Percentiles rank a stretch among this genome's conserved stretches.
Conservation (phyloP, 305 asterid genomes). For the Andrographis paniculata region DNA sequence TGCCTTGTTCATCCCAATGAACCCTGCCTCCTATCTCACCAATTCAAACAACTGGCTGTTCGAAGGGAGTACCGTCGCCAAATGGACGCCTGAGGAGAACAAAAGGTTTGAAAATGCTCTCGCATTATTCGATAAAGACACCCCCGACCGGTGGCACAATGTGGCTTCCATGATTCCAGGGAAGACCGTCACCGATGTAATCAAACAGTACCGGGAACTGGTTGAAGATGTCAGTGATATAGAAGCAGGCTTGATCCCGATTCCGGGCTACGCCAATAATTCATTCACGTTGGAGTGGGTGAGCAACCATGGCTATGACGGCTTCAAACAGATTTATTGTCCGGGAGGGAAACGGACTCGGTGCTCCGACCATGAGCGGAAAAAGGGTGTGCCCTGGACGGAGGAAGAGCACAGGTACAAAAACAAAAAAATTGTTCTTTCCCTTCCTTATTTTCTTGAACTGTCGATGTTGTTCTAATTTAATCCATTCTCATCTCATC, state of each 20-base stretch:
- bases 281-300: slow-evolving; percentile 71
- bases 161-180: slow-evolving; percentile 92
- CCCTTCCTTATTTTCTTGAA: background rate
- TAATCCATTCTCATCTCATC: background rate
- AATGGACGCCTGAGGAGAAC: slow-evolving; percentile 85
- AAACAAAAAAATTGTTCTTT: too few species aligned
- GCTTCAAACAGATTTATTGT: slow-evolving; percentile 26
- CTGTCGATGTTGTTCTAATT: background rate
- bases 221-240: slow-evolving; percentile 69
- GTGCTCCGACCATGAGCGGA: slow-evolving; percentile 59
- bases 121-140: slow-evolving; percentile 69
- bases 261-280: slow-evolving; percentile 49
- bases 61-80: slow-evolving; percentile 35
- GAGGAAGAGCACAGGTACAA: slow-evolving; percentile 87
- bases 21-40: slow-evolving; percentile 31
- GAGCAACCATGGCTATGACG: slow-evolving; percentile 29
- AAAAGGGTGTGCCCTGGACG: slow-evolving; percentile 90
- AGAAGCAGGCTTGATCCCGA: slow-evolving; percentile 76
- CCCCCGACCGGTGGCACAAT: slow-evolving; percentile 88
- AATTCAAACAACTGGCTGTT: slow-evolving; percentile 46
- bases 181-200: slow-evolving; percentile 60
- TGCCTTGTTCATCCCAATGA: slow-evolving; percentile 26
- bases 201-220: slow-evolving; percentile 63
- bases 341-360: slow-evolving; percentile 32
- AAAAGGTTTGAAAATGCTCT: slow-evolving; percentile 77